Evolutionary conservation across 2,329 filamentous ascomycete species (phyloP), one percentile per base, ranked within the genome.

Genomic region (Coniochaeta prunicola): DNA sequence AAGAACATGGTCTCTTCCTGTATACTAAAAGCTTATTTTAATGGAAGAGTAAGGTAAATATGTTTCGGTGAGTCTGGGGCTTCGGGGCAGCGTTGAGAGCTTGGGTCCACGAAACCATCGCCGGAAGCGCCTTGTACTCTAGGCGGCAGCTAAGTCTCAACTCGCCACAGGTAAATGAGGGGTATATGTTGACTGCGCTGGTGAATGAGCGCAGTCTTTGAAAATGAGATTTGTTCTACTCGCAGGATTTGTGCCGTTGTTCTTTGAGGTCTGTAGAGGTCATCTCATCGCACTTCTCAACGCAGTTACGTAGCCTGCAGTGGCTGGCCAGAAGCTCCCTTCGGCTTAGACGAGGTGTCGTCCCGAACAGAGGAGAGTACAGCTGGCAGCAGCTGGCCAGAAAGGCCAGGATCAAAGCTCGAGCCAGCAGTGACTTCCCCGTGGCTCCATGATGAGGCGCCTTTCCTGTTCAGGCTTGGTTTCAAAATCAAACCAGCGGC

Each of bases 401-500:
- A n/a, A n/a, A n/a, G n/a, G n/a, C n/a, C n/a, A n/a, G 48, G 48
- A 53, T 53, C 3, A 33, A 53, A 55, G 53, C 53, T 55, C 30
- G 53, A 55, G 53, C 53, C 53, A 31, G n/a, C 17, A 17, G 30
- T 50, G 48, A 50, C 34, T 53, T 59, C 33, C 56, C 28, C 53
- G 54, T 60, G 61, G 58, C 45, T n/a, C 30, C 34, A 15, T 56
- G 57, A 59, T 24, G 13, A 40, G 33, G 19, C 33, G 31, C 57
- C 30, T 59, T 61, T n/a, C 62, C 60, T 3, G 2, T 55, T 38
- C 1, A 3, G 58, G 58, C 13, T 30, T 65, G 63, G 63, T 48
- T 38, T 40, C n/a, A 19, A 24, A 19, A 56, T 55, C 59, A 59
- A 60, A 53, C n/a, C 60, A 56, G 58, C 58, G 59, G 61, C 62